Percentiles rank a stretch among this genome's conserved stretches.
These are phyloP conservation scores for Chaetomium tenue DNA, from an alignment of 495 filamentous ascomycete species.

Conservation along the genomic window DNA sequence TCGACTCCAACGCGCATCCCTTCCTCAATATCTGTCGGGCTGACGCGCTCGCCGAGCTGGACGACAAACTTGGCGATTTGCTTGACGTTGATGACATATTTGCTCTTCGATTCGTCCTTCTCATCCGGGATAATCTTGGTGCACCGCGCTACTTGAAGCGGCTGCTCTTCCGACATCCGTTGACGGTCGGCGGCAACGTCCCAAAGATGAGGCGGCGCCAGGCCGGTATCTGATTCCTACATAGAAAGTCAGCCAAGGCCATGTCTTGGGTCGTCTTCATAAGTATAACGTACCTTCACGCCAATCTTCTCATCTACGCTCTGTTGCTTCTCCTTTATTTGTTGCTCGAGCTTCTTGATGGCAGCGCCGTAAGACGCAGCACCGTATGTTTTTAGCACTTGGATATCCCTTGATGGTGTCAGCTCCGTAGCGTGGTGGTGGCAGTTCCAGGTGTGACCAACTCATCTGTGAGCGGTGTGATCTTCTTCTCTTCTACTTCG, in stretches of 20 bases:
- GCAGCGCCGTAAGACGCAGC: slow-evolving; percentile 91
- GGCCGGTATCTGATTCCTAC: slow-evolving; percentile 96
- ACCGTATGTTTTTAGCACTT: slow-evolving; percentile 98
- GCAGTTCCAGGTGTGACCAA: slow-evolving; percentile 48
- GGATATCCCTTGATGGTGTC: slow-evolving; percentile 76
- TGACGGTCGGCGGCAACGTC: slow-evolving; percentile 96
- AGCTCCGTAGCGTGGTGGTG: slow-evolving; percentile 35
- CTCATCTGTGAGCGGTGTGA: slow-evolving; percentile 93
- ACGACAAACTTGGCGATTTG: slow-evolving; percentile 99
- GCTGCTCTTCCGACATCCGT: slow-evolving; percentile 97
- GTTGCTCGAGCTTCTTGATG: slow-evolving; percentile 92
- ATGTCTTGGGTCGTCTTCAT: background rate
- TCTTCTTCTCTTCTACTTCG: slow-evolving; percentile 98
- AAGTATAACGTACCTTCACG: slow-evolving; percentile 44
- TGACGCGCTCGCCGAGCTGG: slow-evolving; percentile 94
- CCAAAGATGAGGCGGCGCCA: slow-evolving; percentile 97
- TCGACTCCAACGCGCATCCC: slow-evolving; percentile 99
- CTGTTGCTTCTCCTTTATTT: slow-evolving; percentile 96
- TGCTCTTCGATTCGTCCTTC: slow-evolving; percentile 95
- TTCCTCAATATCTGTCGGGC: slow-evolving; percentile 98
- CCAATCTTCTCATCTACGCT: slow-evolving; percentile 98
- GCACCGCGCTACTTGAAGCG: slow-evolving; percentile 93
- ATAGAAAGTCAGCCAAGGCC: background rate
- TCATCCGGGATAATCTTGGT: slow-evolving; percentile 99
- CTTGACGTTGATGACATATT: slow-evolving; percentile 99